Evolutionary conservation across 768 basidiomycete genomes (phyloP), one percentile per base, ranked within the genome.

Genomic region (Macrolepiota albuminosa): DNA sequence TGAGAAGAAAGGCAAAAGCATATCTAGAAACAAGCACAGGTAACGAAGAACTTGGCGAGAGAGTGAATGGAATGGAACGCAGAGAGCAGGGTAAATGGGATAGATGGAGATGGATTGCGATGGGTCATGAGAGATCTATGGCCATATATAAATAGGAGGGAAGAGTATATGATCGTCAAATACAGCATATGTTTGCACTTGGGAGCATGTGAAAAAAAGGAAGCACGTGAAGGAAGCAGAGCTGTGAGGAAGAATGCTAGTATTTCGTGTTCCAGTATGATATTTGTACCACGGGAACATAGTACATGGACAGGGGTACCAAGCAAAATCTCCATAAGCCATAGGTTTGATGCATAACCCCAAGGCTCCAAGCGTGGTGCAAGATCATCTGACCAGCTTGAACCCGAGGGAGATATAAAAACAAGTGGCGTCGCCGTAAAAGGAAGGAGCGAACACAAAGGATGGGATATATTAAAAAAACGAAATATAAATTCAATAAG

Each of bases 21-120:
- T 36, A 34, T 37, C 33, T 48, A 56, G 54, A 46, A 46, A 26
- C 8, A 31, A n/a, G 18, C n/a, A 43, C 29, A 37, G 37, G 21
- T 36, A 21, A n/a, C 11, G 34, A 34, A 31, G 2, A n/a, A n/a
- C 18, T 40, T 2, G 13, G 26, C 18, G 39, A 54, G 33, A 31
- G 29, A 42, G 26, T 18, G 16, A 53, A 54, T 42, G 37, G 40
- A 51, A 51, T 51, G 50, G 49, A 50, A 49, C 31, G 29, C 7
- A 3, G 26, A 37, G 36, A 16, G 7, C 40, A 33, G 54, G 40
- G 39, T 40, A 54, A n/a, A 31, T 29, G 43, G 47, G 54, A 56
- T 48, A 42, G 54, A 54, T 46, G 55, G 55, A 47, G 58, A 54
- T 59, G 50, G 47, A 58, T 53, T 34, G 21, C 13, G 43, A 46